Evolutionary conservation across 179 eudicot genomes (phyloP), one percentile per base, ranked within the genome.

Genomic region (Drosera spatulata): DNA sequence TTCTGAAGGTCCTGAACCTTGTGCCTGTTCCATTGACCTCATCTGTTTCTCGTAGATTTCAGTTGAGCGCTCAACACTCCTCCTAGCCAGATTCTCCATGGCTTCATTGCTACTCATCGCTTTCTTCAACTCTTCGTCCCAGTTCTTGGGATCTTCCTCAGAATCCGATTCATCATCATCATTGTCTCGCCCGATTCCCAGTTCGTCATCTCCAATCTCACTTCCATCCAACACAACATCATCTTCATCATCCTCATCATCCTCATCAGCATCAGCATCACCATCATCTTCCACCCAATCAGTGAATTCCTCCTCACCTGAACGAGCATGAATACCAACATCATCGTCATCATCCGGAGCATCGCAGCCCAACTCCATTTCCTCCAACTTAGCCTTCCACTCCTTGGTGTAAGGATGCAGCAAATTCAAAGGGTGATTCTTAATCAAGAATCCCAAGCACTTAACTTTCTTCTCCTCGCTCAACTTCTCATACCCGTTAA

Each of bases 301-400:
- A n/a, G n/a, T n/a, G n/a, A n/a, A n/a, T n/a, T n/a, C n/a, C n/a
- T n/a, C n/a, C n/a, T n/a, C n/a, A n/a, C n/a, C 33, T 22, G 33
- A 22, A 22, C 33, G 33, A 22, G 33, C 33, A 22, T 22, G 33
- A 51, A 61, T 53, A 60, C 40, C 38, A 50, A 41, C 64, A 66
- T 63, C 86, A n/a, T n/a, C n/a, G n/a, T n/a, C n/a, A n/a, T n/a
- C n/a, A 67, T 93, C 98, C 0, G 96, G 93, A 9, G 97, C 95
- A 70, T 93, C 99, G 75, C 99, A 93, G 53, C 99, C 99, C 80
- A 93, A 58, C 80, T 93, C 99, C 82, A 79, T 79, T 68, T 89
- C 99, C 75, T 93, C 99, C 84, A 93, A 74, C 73, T 75, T 93
- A 3, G 75, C 85, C 85, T 93, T 93, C 99, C 99, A 93, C 66